phyloP scores from a whole-genome alignment of 176 grass and related monocot species.

The Stipa capillata region DNA sequence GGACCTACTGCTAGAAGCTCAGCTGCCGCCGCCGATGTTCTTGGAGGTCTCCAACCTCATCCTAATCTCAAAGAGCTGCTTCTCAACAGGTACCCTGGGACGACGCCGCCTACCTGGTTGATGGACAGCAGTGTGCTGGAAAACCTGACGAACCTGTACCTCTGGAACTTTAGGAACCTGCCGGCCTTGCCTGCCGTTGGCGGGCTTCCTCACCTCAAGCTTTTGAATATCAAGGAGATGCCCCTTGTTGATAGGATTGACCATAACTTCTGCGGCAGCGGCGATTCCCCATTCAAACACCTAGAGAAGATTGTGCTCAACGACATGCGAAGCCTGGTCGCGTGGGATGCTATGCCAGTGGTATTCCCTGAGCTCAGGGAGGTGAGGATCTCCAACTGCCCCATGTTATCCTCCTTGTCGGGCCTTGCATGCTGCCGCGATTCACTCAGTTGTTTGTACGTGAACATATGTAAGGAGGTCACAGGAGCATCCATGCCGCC shows the following conservation, averaged over 20 bases:
- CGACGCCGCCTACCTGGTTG: background rate
- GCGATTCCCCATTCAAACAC: background rate
- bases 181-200: background rate
- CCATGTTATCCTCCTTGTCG: background rate
- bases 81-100: background rate
- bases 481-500: too few relatives aligned
- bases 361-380: background rate
- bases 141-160: background rate
- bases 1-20: background rate
- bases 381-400: background rate
- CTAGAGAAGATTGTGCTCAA: background rate
- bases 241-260: background rate
- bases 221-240: background rate
- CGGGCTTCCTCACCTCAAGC: background rate
- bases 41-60: background rate
- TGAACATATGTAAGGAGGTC: background rate
- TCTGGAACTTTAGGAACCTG: background rate
- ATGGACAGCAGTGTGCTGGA: background rate
- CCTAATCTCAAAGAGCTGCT: background rate
- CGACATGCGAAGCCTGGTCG: background rate
- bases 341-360: background rate
- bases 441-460: background rate
- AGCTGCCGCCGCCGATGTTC: background rate
- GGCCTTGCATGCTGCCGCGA: background rate
- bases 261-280: background rate